Percentiles rank a stretch among this genome's conserved stretches.
phyloP scores from a whole-genome alignment of 148 eudicot species.

The Rhododendron griersonianum region DNA sequence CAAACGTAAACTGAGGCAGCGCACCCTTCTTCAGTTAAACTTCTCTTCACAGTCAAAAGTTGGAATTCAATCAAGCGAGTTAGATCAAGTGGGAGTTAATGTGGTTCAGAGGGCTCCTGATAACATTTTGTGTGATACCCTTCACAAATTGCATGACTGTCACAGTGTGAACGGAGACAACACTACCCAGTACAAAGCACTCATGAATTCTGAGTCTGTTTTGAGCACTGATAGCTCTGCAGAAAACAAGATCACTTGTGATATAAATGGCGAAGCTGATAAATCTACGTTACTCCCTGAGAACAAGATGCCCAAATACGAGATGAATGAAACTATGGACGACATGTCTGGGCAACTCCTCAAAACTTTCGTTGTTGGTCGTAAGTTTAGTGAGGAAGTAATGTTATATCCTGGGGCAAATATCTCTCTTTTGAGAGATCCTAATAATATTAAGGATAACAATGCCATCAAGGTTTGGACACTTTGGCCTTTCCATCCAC shows the following conservation, averaged over 20 bases:
- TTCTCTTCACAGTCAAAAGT: not conserved
- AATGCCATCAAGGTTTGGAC: slow-evolving; percentile 79
- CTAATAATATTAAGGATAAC: slow-evolving; percentile 62
- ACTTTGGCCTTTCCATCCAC: slow-evolving; percentile 6
- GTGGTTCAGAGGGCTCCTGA: slow-evolving; percentile 17
- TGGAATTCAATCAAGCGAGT: slow-evolving; percentile 12
- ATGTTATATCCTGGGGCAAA: slow-evolving; percentile 46
- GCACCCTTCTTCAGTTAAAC: slow-evolving; percentile 3
- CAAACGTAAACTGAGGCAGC: slow-evolving; percentile 49
- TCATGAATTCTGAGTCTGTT: not conserved
- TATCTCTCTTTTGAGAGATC: slow-evolving; percentile 20
- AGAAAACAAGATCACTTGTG: not conserved
- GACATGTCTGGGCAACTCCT: not conserved
- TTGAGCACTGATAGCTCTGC: not conserved
- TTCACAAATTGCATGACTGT: slow-evolving; percentile 11
- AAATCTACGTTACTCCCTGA: not conserved
- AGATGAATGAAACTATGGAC: not conserved
- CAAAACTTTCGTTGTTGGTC: slow-evolving; percentile 76
- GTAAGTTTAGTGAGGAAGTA: slow-evolving; percentile 46
- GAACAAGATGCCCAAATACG: not conserved
- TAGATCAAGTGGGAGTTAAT: slow-evolving; percentile 16
- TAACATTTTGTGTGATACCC: slow-evolving; percentile 13
- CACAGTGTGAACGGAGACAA: slow-evolving; percentile 10
- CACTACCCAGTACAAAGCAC: not conserved
- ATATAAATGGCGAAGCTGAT: not conserved